Evolutionary conservation across 306 rosid species (phyloP).

Genomic region (Crataegus laevigata): DNA sequence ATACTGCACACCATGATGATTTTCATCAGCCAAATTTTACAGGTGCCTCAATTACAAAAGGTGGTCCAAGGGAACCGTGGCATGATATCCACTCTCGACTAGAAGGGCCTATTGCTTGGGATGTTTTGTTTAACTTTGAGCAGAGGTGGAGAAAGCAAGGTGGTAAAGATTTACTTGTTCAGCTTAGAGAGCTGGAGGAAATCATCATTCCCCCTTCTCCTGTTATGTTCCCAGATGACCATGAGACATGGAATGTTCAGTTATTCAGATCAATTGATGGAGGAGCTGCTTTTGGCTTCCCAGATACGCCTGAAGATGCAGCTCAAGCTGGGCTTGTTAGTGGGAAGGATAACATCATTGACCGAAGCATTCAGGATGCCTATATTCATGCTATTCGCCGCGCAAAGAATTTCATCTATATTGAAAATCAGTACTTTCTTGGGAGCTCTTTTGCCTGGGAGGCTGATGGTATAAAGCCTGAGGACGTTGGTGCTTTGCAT

Average conservation of each 20-base stretch:
- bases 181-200: slow-evolving; percentile 32
- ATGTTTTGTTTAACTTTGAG: slow-evolving; percentile 39
- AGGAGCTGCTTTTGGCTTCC: slow-evolving; percentile 48
- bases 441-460: slow-evolving; percentile 47
- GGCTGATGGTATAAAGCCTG: slow-evolving; percentile 26
- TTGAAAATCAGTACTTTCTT: slow-evolving; percentile 47
- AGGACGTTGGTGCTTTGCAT: slow-evolving; percentile 37
- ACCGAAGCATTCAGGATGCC: slow-evolving; percentile 48
- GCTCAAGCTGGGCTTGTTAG: slow-evolving; percentile 40
- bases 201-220: slow-evolving; percentile 43
- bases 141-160: slow-evolving; percentile 57
- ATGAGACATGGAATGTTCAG: slow-evolving; percentile 44
- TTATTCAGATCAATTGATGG: slow-evolving; percentile 45
- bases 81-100: slow-evolving; percentile 45
- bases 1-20: slow-evolving; percentile 42
- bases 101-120: slow-evolving; percentile 52
- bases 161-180: slow-evolving; percentile 37
- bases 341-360: slow-evolving; percentile 48
- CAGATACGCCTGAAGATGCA: slow-evolving; percentile 38
- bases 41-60: slow-evolving; percentile 32
- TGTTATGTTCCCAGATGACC: slow-evolving; percentile 36
- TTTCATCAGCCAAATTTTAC: slow-evolving; percentile 45
- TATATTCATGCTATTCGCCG: slow-evolving; percentile 42
- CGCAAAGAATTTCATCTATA: slow-evolving; percentile 44
- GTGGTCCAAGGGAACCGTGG: slow-evolving; percentile 55